Evolutionary conservation across 1,284 basidiomycete genomes (phyloP).

Genomic region (Neotropicomus parvogracilis): DNA sequence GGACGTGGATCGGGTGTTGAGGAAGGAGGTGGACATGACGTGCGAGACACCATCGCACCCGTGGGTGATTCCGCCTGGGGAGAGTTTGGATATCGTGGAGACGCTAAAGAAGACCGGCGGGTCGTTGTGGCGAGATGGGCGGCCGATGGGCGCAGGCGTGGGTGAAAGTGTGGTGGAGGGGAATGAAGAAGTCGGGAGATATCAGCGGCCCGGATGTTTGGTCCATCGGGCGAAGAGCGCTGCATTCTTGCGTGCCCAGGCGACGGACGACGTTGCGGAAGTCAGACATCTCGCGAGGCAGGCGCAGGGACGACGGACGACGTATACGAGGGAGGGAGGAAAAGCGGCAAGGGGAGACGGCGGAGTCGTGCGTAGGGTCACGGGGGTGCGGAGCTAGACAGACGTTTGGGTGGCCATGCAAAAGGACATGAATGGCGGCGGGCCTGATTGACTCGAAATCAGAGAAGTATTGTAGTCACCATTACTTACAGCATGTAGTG

Average conservation of each 20-base stretch:
- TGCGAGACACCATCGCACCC: conserved; percentile 95
- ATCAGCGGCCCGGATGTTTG: conserved; percentile 53
- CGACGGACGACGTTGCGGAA: conserved; percentile 62
- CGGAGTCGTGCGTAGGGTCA: background rate
- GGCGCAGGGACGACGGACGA: conserved; percentile 39
- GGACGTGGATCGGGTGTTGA: conserved; percentile 86
- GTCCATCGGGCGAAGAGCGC: conserved; percentile 58
- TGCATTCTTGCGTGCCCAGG: conserved; percentile 71
- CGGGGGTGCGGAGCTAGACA: conserved; percentile 9
- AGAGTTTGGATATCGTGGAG: conserved; percentile 74
- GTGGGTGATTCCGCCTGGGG: conserved; percentile 76
- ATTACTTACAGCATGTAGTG: background rate
- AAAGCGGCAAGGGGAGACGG: background rate
- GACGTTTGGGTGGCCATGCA: conserved; percentile 26
- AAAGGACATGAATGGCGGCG: conserved; percentile 23
- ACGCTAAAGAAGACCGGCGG: conserved; percentile 70
- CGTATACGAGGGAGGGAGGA: conserved; percentile 33
- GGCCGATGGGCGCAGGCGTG: conserved; percentile 45
- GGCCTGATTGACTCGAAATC: too few species aligned
- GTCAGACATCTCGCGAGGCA: conserved; percentile 61
- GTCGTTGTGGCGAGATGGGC: conserved; percentile 56
- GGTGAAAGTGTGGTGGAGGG: background rate
- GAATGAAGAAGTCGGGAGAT: conserved; percentile 39
- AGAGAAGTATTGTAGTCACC: background rate
- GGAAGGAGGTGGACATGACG: conserved; percentile 96